phyloP scores from a whole-genome alignment of 2,329 filamentous ascomycete species.

The Curvularia spicifera region DNA sequence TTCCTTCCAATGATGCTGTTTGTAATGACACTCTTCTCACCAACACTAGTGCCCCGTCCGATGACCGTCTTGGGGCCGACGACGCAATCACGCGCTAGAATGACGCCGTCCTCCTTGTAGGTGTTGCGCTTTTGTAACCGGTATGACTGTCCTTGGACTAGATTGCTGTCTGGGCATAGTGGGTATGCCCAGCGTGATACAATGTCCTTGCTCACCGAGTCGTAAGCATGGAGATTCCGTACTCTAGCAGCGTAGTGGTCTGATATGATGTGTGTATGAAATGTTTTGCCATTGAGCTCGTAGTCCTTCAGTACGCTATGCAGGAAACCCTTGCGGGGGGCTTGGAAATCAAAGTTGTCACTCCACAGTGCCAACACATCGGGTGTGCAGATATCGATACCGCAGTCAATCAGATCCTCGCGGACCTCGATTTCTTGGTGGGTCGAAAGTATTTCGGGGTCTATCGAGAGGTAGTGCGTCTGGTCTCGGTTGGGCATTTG shows the following conservation, averaged over 20 bases:
- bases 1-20: constrained; percentile 83
- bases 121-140: constrained; percentile 71
- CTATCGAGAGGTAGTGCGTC: constrained; percentile 72
- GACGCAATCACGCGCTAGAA: constrained; percentile 73
- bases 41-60: constrained; percentile 77
- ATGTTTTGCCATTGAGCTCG: constrained; percentile 95
- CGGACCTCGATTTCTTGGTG: constrained; percentile 81
- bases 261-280: constrained; percentile 84
- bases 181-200: constrained; percentile 87
- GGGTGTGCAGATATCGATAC: constrained; percentile 96
- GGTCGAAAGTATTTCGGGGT: constrained; percentile 77
- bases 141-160: constrained; percentile 79
- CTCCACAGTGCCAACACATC: constrained; percentile 95
- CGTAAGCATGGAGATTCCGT: constrained; percentile 85
- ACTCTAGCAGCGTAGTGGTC: constrained; percentile 87
- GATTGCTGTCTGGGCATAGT: constrained; percentile 85
- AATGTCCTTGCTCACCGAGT: constrained; percentile 86
- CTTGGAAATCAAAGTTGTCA: constrained; percentile 96
- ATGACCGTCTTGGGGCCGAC: constrained; percentile 75
- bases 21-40: constrained; percentile 70
- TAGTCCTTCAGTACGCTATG: constrained; percentile 95
- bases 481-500: constrained; percentile 76
- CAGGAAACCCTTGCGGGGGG: constrained; percentile 85
- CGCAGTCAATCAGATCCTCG: constrained; percentile 88
- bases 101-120: constrained; percentile 80